Evolutionary conservation across 345 rosid species (phyloP), one percentile per base, ranked within the genome.

Genomic region (Luvunga scandens): DNA sequence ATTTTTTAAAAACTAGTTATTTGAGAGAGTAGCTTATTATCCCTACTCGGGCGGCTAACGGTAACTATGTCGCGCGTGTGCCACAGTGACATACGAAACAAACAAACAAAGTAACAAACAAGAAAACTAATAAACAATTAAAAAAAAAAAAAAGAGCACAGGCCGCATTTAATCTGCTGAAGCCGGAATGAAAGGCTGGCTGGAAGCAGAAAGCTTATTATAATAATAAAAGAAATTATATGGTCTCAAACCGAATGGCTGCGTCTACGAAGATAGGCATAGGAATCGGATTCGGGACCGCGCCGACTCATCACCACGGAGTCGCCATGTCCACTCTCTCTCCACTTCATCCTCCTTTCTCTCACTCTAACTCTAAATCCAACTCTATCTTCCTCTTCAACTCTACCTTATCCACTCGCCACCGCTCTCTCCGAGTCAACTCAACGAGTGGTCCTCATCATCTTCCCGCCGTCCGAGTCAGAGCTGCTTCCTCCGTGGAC

Each of bases 401-500:
- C 73, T 36, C 57, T 5, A 16, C 85, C 66, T 70, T 67, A 55
- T 62, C 87, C 59, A 68, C 85, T 73, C 85, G 79, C 73, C 85
- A 79, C 22, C 86, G 85, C 73, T 56, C 84, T n/a, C 72, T 82
- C 77, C 66, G 81, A 59, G 42, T 81, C 74, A 72, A 76, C 87
- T 81, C 95, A 38, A 57, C 87, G 9, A 12, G 76, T 4, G 77
- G 82, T 62, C 68, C 76, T 70, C 91, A 78, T 70, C 89, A 78
- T 70, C 42, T 87, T 68, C 78, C 66, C 71, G 76, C 89, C 71
- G 87, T 89, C 78, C 91, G 89, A 28, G 83, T 89, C 87, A 84
- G 84, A 83, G 93, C 93, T 83, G 93, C 93, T 84, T 88, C 95
- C 70, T 86, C 97, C 76, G 80, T 77, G 62, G 86, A 71, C 50